Base-by-base conservation (phyloP, 805 yeast species). In the Yarrowia deformans region DNA sequence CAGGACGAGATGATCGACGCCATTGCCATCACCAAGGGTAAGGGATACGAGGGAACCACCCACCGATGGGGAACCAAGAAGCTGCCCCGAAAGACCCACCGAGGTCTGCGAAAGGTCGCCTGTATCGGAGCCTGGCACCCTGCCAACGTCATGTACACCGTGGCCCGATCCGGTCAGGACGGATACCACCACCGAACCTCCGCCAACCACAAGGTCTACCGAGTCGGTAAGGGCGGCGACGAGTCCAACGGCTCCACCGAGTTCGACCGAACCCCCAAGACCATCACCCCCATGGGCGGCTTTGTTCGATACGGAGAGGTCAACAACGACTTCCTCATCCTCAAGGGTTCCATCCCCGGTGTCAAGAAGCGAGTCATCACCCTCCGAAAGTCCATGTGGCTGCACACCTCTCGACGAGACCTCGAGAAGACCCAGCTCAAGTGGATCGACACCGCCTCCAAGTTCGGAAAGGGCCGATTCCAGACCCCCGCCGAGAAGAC, bases 51-150 rank as follows among this genome's bases (percentile, higher is more conserved):
- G 87, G 99, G 99, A 93, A 98, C 94, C 81, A 95, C 99, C 88
- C 97, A 93, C 93, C 92, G 99, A 91, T 95, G 98, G 98, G 99
- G 99, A 84, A 95, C 99, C 90, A 96, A 93, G 93, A 93, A 90
- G 89, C 88, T 95, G 79, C 99, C 99, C 86, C 93, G 99, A 88
- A 95, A 95, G 97, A 95, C 99, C 84, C 99, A 95, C 86, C 93
- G 98, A 91, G 99, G 99, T 94, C 88, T 94, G 84, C 93, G 99
- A 90, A 95, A 95, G 92, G 99, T 95, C 86, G 99, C 99, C 82
- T 95, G 99, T 92, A 95, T 95, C 81, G 99, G 99, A 90, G 98
- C 99, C 83, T 95, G 99, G 99, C 99, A 95, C 88, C 99, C 99
- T 84, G 90, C 97, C 87, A 97, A 93, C 89, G 99, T 95, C 83